Evolutionary conservation across 2,329 filamentous ascomycete genomes (phyloP), one percentile per base, ranked within the genome.

Genomic region (Botrytis deweyae): DNA sequence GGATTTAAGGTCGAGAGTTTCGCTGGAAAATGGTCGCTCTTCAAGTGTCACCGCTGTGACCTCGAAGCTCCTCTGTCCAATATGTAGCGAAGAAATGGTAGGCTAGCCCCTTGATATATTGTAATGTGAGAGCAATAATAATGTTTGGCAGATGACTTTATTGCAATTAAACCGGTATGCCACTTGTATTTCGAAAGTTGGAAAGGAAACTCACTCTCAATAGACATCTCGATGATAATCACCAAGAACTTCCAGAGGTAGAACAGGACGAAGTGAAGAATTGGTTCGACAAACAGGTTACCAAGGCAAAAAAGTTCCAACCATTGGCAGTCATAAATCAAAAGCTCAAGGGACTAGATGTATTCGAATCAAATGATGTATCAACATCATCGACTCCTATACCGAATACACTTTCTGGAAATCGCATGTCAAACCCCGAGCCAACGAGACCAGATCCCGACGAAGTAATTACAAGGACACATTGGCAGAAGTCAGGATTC

Each of bases 31-130:
- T 84, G 85, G 86, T 75, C 86, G 86, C 59, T 83, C 85, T 79
- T 85, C 85, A 64, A 83, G 84, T 72, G 83, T 84, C 67, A 82
- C 83, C 29, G 87, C 89, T 70, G 84, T 89, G 72, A 89, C 88
- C 77, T 89, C 89, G 77, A 88, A 88, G 82, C 89, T 99, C 74
- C 90, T 95, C 72, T 99, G 96, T 82, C 96, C 96, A n/a, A 99
- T 99, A 81, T 99, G 96, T 83, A 94, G 91, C 78, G 97, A 98
- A 84, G 95, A 98, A 83, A 99, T 99, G 96, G 94, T 96, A 85
- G 36, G 76, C 76, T 74, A 55, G 61, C 49, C 49, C n/a, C 67
- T 66, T 36, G 38, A 64, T 59, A 33, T 20, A 25, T 62, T 44
- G 16, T 8, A 10, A 36, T 44, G 36, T 20, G 20, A 49, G 38